Percentiles rank a stretch among this genome's conserved stretches.
Evolutionary conservation across 1,284 basidiomycete species (phyloP).

Genomic region (Ceratorhiza oryzae-sativae): DNA sequence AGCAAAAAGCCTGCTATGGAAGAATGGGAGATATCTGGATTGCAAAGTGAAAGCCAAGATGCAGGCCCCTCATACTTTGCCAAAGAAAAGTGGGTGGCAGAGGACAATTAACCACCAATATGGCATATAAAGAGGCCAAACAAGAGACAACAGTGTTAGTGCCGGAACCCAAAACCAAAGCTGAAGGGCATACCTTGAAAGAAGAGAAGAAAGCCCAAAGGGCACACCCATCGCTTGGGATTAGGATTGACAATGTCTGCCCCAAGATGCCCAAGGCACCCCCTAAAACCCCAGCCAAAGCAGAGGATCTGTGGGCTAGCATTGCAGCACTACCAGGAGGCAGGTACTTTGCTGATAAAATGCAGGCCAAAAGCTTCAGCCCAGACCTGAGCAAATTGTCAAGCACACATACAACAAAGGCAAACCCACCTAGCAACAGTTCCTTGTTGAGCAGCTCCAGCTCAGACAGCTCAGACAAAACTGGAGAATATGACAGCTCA

Average conservation of each 20-base stretch:
- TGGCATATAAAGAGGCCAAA: not conserved
- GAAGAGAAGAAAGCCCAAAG: not conserved
- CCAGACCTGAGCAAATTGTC: not conserved
- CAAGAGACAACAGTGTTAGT: too few species aligned
- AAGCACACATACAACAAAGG: not conserved
- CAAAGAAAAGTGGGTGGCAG: constrained; percentile 6
- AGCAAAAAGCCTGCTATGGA: not conserved
- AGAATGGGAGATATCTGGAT: not conserved
- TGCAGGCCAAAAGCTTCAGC: not conserved
- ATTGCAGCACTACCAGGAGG: not conserved
- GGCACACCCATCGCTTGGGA: not conserved
- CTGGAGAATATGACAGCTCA: not conserved
- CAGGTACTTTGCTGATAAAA: constrained; percentile 11
- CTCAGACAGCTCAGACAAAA: not conserved
- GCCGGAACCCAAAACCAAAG: not conserved
- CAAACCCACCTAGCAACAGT: not conserved
- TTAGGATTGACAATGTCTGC: not conserved
- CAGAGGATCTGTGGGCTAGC: not conserved
- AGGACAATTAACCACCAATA: not conserved
- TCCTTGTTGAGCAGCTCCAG: not conserved
- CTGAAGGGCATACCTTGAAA: not conserved
- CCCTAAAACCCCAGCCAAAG: not conserved
- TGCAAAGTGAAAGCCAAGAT: not conserved
- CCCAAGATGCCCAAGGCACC: not conserved
- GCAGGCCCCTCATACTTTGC: constrained; percentile 4